Evolutionary conservation across 2,329 filamentous ascomycete genomes (phyloP).

Genomic region (Cytospora mali): DNA sequence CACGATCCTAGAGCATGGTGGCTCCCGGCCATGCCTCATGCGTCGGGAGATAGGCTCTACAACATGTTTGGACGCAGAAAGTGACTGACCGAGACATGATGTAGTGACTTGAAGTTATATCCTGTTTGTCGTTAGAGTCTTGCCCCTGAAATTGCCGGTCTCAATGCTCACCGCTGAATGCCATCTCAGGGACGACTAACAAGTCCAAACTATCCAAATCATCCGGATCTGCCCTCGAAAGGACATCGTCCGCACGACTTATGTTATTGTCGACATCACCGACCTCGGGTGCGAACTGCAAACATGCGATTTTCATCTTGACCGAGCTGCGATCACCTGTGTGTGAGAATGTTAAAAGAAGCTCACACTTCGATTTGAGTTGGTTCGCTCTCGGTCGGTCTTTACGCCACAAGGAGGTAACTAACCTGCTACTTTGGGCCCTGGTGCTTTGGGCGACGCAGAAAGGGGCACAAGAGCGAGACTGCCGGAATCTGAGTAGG

Average conservation of each 20-base stretch:
- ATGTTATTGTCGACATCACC: slow-evolving; percentile 73
- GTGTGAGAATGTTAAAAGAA: not conserved
- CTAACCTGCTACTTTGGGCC: too few relatives aligned
- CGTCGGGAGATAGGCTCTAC: not conserved
- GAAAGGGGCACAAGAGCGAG: not conserved
- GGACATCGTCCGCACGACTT: slow-evolving; percentile 64
- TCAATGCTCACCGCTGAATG: slow-evolving; percentile 65
- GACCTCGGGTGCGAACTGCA: slow-evolving; percentile 73
- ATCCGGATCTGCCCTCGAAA: slow-evolving; percentile 54
- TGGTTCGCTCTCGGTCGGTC: too few relatives aligned
- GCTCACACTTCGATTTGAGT: not conserved
- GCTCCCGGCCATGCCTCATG: not conserved
- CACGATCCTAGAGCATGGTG: not conserved
- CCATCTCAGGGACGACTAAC: slow-evolving; percentile 74
- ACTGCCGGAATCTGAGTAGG: not conserved
- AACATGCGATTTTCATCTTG: slow-evolving; percentile 67
- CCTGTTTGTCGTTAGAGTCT: slow-evolving; percentile 45
- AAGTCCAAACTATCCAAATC: slow-evolving; percentile 69
- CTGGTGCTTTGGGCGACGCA: not conserved
- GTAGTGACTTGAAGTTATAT: slow-evolving; percentile 75
- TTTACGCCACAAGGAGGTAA: not conserved
- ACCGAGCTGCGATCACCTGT: not conserved
- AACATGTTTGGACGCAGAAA: not conserved
- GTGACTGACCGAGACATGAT: slow-evolving; percentile 55
- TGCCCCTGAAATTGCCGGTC: slow-evolving; percentile 5